Conservation (phyloP, 2,329 filamentous ascomycete genomes). For the Penicillium psychrosexuale region DNA sequence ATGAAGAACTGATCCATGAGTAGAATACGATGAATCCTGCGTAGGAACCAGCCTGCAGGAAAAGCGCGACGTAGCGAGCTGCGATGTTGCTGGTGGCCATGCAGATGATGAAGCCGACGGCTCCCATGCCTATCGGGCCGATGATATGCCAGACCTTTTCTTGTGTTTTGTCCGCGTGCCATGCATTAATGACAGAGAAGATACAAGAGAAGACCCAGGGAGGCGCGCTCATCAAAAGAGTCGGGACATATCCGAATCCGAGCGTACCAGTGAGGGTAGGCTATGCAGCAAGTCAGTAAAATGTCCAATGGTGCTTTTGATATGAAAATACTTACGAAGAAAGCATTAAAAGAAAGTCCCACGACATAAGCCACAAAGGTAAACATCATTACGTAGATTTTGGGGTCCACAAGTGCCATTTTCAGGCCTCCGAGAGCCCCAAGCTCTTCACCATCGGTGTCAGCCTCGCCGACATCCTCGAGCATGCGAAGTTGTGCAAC, state of each 20-base stretch:
- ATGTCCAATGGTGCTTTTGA: neutral
- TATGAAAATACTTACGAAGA: slow-evolving; percentile 42
- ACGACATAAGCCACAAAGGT: slow-evolving; percentile 61
- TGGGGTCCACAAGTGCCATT: slow-evolving; percentile 59
- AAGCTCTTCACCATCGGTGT: slow-evolving; percentile 50
- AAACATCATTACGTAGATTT: slow-evolving; percentile 64
- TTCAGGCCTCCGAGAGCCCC: slow-evolving; percentile 53
- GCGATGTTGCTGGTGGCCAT: slow-evolving; percentile 57
- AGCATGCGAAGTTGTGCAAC: slow-evolving; percentile 55
- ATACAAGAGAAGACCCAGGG: slow-evolving; percentile 60
- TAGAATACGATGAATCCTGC: slow-evolving; percentile 45
- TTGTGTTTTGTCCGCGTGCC: slow-evolving; percentile 55
- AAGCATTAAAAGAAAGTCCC: slow-evolving; percentile 58
- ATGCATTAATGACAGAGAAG: slow-evolving; percentile 54
- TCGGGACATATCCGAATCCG: slow-evolving; percentile 27
- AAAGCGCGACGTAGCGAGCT: slow-evolving; percentile 59
- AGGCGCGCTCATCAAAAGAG: slow-evolving; percentile 29
- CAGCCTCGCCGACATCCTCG: slow-evolving; percentile 58
- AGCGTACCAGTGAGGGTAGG: slow-evolving; percentile 28
- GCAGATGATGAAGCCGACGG: slow-evolving; percentile 58
- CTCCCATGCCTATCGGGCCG: slow-evolving; percentile 52
- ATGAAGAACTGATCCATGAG: slow-evolving; percentile 35
- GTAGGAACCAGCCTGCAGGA: slow-evolving; percentile 58
- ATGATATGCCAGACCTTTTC: slow-evolving; percentile 56
- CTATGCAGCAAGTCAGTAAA: slow-evolving; percentile 12